A percentile compares a stretch with the other conserved stretches of the same genome.
These are phyloP conservation scores for Calonectria crousiana DNA, from an alignment of 2,329 filamentous ascomycete species.

Conservation along the genomic window DNA sequence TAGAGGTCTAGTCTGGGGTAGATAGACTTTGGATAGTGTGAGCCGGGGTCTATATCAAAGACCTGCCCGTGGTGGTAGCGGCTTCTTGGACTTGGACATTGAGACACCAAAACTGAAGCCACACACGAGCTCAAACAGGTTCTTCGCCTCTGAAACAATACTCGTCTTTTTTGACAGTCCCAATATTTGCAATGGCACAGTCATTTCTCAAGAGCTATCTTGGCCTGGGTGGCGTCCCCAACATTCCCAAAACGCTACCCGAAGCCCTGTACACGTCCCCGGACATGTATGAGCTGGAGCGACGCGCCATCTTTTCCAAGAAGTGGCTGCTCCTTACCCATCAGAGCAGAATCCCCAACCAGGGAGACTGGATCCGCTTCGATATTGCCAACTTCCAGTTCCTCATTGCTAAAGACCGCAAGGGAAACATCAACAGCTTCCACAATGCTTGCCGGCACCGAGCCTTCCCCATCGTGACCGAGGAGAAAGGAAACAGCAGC, in stretches of 20 bases:
- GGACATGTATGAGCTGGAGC: conserved; percentile 69
- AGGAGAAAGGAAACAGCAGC: conserved; percentile 61
- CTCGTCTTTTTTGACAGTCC: neutral
- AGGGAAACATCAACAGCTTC: conserved; percentile 67
- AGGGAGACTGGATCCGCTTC: conserved; percentile 69
- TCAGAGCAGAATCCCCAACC: conserved; percentile 60
- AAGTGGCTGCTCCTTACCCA: conserved; percentile 69
- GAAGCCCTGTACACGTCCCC: conserved; percentile 63
- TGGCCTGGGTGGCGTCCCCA: conserved; percentile 46
- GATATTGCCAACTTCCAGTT: conserved; percentile 68
- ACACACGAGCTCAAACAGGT: neutral
- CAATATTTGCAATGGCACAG: neutral
- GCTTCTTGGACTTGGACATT: neutral
- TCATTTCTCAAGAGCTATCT: conserved; percentile 51
- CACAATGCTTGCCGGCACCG: conserved; percentile 74
- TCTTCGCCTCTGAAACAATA: neutral
- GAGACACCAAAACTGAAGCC: neutral
- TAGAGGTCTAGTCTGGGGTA: neutral
- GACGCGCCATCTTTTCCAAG: conserved; percentile 68
- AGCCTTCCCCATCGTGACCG: conserved; percentile 68
- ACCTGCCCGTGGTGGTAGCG: neutral
- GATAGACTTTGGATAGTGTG: conserved; percentile 3
- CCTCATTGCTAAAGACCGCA: conserved; percentile 62
- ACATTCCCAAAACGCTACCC: conserved; percentile 55
- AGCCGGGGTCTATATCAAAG: conserved; percentile 8